Evolutionary conservation across 2,329 filamentous ascomycete genomes (phyloP).

Genomic region (Fusarium anguioides): DNA sequence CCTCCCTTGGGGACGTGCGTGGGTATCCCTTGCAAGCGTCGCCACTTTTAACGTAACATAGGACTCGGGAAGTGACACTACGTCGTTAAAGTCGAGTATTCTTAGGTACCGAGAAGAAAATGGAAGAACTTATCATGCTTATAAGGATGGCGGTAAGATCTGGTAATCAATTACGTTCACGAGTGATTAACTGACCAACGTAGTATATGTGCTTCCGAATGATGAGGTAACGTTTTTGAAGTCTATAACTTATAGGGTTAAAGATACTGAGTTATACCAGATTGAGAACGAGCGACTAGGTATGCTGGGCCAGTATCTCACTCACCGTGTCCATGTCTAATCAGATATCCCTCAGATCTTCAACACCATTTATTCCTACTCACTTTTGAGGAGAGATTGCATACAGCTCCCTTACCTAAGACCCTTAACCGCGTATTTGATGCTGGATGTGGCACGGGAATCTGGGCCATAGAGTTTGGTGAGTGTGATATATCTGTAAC

Average conservation of each 20-base stretch:
- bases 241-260: background rate
- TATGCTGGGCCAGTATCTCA: background rate
- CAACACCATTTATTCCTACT: constrained; percentile 27
- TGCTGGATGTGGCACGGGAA: constrained; percentile 24
- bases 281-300: constrained; percentile 27
- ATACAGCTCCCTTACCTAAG: background rate
- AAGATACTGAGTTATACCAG: background rate
- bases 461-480: constrained; percentile 35
- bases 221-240: constrained; percentile 8
- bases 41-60: fast-evolving
- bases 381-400: constrained; percentile 17
- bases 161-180: fast-evolving
- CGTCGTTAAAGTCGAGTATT: background rate
- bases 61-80: background rate
- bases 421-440: background rate
- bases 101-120: background rate
- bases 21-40: fast-evolving
- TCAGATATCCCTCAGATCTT: background rate
- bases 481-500: background rate
- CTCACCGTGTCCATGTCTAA: background rate
- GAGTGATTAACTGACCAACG: background rate
- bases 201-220: constrained; percentile 27
- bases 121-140: constrained; percentile 13
- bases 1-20: background rate
- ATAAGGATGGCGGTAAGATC: constrained; percentile 6